These are phyloP conservation scores for Phialophora verrucosa DNA, from an alignment of 2,329 filamentous ascomycete species.

Conservation along the genomic window DNA sequence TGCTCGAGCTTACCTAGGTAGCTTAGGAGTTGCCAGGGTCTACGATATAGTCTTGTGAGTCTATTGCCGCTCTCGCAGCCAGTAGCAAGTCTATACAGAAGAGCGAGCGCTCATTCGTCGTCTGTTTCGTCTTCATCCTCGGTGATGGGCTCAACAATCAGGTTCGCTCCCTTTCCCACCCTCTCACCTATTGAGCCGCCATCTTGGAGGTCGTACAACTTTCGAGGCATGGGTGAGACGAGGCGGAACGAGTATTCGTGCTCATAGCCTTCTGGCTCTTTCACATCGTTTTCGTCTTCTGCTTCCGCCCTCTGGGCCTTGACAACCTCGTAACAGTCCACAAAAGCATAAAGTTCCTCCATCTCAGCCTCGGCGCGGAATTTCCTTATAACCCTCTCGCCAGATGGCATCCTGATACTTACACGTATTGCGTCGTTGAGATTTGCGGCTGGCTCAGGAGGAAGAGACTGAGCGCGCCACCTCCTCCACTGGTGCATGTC, in stretches of 20 bases:
- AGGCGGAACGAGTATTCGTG: conserved; percentile 87
- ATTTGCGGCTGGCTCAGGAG: conserved; percentile 68
- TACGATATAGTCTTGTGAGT: not conserved
- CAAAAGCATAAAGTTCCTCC: conserved; percentile 93
- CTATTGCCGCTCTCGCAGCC: not conserved
- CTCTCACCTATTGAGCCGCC: conserved; percentile 71
- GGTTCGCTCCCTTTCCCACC: conserved; percentile 83
- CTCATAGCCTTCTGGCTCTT: conserved; percentile 70
- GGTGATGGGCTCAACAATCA: conserved; percentile 78
- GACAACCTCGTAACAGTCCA: conserved; percentile 82
- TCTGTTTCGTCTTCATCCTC: conserved; percentile 52
- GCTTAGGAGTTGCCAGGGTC: not conserved
- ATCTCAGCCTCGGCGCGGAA: conserved; percentile 73
- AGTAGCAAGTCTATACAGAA: not conserved
- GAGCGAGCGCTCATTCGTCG: not conserved
- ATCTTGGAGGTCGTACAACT: conserved; percentile 74
- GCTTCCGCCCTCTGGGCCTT: conserved; percentile 45
- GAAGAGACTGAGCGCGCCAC: conserved; percentile 75
- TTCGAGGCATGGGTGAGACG: conserved; percentile 80
- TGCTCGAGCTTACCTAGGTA: not conserved
- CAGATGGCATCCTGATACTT: conserved; percentile 66
- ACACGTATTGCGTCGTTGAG: conserved; percentile 75
- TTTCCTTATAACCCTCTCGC: conserved; percentile 75
- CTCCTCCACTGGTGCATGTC: conserved; percentile 74
- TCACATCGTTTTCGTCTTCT: conserved; percentile 48